Evolutionary conservation across 1,284 basidiomycete species (phyloP).

Genomic region (Rhodofomes roseus): DNA sequence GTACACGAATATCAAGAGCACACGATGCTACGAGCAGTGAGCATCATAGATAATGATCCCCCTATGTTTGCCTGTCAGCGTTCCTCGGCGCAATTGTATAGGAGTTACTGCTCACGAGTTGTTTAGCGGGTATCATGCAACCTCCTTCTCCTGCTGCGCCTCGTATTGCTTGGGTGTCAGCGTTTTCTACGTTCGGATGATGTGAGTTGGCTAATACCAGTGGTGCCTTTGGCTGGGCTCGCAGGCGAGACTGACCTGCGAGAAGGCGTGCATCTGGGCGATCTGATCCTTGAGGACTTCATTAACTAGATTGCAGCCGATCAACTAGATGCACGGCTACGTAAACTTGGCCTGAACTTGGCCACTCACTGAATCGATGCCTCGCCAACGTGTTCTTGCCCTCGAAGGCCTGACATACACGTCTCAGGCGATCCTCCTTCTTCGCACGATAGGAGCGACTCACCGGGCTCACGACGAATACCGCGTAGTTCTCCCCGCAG

Average conservation of each 20-base stretch:
- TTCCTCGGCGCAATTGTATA: background rate
- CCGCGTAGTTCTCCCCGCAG: conserved; percentile 72
- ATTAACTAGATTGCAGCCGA: conserved; percentile 49
- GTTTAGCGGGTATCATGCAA: background rate
- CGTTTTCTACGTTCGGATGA: conserved; percentile 51
- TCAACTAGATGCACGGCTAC: background rate
- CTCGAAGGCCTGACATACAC: conserved; percentile 55
- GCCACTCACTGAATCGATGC: conserved; percentile 57
- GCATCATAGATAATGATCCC: background rate
- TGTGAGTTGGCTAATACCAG: background rate
- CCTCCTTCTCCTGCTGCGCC: conserved; percentile 41
- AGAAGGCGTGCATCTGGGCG: conserved; percentile 78
- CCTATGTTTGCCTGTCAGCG: background rate
- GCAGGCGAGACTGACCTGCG: conserved; percentile 51
- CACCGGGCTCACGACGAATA: conserved; percentile 74
- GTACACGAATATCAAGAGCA: background rate
- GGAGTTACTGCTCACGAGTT: background rate
- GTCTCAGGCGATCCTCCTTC: background rate
- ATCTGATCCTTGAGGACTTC: conserved; percentile 70
- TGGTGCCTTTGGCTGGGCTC: background rate
- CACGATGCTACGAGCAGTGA: background rate
- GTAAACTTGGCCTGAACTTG: conserved; percentile 1
- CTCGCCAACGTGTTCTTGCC: conserved; percentile 71
- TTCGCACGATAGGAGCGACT: conserved; percentile 13
- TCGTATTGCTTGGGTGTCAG: conserved; percentile 72